phyloP scores from a whole-genome alignment of 108 stramenopile genomes.

The Epithemia pelagica region DNA sequence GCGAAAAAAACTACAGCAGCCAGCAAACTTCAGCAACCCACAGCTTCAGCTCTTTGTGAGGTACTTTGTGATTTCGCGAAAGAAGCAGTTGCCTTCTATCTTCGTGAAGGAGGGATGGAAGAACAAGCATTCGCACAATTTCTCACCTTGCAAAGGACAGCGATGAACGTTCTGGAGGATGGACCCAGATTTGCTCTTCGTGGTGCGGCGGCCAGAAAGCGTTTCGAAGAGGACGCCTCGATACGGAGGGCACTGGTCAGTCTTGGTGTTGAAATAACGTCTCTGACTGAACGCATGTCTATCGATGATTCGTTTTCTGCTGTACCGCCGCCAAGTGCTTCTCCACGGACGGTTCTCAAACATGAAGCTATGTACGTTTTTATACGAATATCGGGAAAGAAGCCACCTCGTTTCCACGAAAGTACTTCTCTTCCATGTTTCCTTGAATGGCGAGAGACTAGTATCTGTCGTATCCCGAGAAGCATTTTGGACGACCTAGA shows the following conservation, averaged over 20 bases:
- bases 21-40: conserved; percentile 36
- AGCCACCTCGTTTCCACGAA: conserved; percentile 65
- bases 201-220: not conserved
- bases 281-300: not conserved
- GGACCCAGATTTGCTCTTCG: not conserved
- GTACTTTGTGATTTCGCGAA: conserved; percentile 41
- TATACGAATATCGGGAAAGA: conserved; percentile 56
- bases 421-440: conserved; percentile 82
- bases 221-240: not conserved
- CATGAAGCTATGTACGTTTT: conserved; percentile 40
- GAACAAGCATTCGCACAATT: conserved; percentile 55
- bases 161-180: conserved; percentile 37
- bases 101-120: conserved; percentile 57
- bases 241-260: not conserved
- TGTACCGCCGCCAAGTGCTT: not conserved
- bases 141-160: conserved; percentile 54
- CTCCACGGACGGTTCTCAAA: not conserved
- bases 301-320: not conserved
- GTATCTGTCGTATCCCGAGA: conserved; percentile 68
- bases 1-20: conserved; percentile 1
- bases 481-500: conserved; percentile 8
- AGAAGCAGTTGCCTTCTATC: conserved; percentile 44
- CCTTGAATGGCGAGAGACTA: conserved; percentile 65
- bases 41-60: conserved; percentile 41
- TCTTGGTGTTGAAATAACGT: not conserved